Conservation (phyloP, 106 monocot species). For the Dendrobium catenatum region DNA sequence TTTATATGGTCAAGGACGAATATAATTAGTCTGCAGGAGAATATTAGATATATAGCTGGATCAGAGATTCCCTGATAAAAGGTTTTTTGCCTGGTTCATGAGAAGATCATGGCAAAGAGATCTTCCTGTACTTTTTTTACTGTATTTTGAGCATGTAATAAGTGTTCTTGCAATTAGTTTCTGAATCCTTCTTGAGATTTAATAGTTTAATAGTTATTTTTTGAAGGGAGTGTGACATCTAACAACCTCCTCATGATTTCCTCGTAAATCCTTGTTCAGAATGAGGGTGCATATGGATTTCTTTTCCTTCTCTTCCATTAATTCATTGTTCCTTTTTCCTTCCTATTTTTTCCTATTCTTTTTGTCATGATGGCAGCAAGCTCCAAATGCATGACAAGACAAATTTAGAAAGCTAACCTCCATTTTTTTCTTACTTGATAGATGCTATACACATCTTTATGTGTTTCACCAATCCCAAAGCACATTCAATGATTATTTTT, state of each 20-base stretch:
- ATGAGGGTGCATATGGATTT: not conserved
- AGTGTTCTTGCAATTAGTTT: not conserved
- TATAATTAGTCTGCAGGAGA: not conserved
- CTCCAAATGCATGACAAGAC: not conserved
- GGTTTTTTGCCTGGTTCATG: conserved; percentile 13
- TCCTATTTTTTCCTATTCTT: not conserved
- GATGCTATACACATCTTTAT: not conserved
- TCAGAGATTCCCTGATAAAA: conserved; percentile 10
- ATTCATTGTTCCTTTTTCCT: not conserved
- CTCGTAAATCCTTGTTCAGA: not conserved
- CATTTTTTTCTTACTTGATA: not conserved
- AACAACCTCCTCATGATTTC: conserved; percentile 7
- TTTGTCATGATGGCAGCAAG: conserved; percentile 5
- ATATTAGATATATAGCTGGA: conserved; percentile 3
- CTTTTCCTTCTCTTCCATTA: not conserved
- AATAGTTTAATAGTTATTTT: conserved; percentile 4
- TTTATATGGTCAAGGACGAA: not conserved
- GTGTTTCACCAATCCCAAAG: not conserved
- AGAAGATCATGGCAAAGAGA: conserved; percentile 28
- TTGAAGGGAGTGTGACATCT: conserved; percentile 1
- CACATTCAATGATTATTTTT: not conserved
- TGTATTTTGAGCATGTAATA: not conserved
- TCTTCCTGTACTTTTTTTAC: conserved; percentile 9
- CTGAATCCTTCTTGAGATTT: not conserved
- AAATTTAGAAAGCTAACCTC: conserved; percentile 3